Base-by-base conservation (phyloP, 305 asterid species). In the Fraxinus angustifolia region DNA sequence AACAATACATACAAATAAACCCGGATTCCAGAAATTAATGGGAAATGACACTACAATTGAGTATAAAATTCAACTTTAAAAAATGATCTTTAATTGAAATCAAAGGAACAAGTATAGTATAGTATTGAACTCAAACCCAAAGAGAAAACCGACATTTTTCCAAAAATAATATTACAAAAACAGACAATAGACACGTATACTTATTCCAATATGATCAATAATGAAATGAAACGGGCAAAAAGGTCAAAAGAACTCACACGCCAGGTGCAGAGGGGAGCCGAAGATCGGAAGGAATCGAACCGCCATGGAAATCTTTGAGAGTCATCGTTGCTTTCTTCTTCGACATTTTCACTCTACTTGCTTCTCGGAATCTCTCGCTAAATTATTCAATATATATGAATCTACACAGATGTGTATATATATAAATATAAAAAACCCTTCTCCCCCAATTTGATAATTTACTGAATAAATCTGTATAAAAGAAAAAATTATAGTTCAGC, bases 231-330 rank as follows among this genome's bases (percentile, higher is more conserved):
- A 73, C 31, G 75, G 23, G 12, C 23, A 28, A 77, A 75, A 90
- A 36, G 77, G 45, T 70, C 17, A 70, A 70, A 70, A 33, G 58
- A 36, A 87, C 98, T 82, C 81, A 95, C 98, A 92, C 92, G 88
- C 99, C 98, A 77, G 99, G 99, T 38, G 98, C 99, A 67, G 98
- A 93, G 10, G 99, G 99, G 56, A 95, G 92, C n/a, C 90, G 93
- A 74, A 95, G 94, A 95, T 95, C 97, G 87, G 98, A 91, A 84
- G 98, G 99, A 80, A 95, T 95, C 21, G 97, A 93, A 85, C 99
- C 99, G 87, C 99, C 99, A 83, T 95, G 99, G 84, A 95, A 95
- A 87, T 95, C 98, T 87, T 92, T 95, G 35, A 95, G 91, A 80
- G 97, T 95, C 99, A 95, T 95, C 73, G 98, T 92, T 3, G 97